A percentile compares a stretch with the other conserved stretches of the same genome.
phyloP scores from a whole-genome alignment of 371 early-diverging fungal species.

The Capillidium heterosporum region DNA sequence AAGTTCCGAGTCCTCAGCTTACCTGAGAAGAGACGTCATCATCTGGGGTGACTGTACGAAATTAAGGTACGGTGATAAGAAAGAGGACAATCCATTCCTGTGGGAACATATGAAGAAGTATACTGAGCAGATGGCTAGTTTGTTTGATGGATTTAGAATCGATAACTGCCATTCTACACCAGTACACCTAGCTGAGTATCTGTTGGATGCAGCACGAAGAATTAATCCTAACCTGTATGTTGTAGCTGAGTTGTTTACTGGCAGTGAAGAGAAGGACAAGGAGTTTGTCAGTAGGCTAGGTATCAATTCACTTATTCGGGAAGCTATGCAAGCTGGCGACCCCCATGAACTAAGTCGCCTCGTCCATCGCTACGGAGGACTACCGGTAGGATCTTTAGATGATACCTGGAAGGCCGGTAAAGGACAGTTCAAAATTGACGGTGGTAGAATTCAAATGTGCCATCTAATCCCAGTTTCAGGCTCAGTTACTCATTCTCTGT shows the following conservation, averaged over 20 bases:
- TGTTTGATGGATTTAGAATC: conserved; percentile 91
- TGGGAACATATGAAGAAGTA: conserved; percentile 86
- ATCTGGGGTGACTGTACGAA: conserved; percentile 98
- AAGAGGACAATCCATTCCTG: conserved; percentile 82
- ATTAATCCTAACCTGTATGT: conserved; percentile 84
- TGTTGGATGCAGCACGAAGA: conserved; percentile 71
- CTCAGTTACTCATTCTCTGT: conserved; percentile 71
- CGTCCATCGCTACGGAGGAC: conserved; percentile 76
- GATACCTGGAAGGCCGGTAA: conserved; percentile 19
- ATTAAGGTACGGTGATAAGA: conserved; percentile 70
- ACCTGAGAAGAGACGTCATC: conserved; percentile 83
- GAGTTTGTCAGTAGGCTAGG: conserved; percentile 79
- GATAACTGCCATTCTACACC: conserved; percentile 98
- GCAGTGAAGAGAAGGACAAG: conserved; percentile 77
- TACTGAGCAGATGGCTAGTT: conserved; percentile 63
- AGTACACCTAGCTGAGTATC: conserved; percentile 76
- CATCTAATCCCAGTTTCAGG: conserved; percentile 14
- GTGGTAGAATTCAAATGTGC: conserved; percentile 8
- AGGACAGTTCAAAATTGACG: conserved; percentile 1
- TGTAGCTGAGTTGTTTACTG: conserved; percentile 92
- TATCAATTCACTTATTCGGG: conserved; percentile 87
- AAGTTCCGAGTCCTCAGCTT: conserved; percentile 61
- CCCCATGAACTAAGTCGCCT: conserved; percentile 71
- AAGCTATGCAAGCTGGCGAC: conserved; percentile 95
- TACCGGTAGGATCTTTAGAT: conserved; percentile 59